Base-by-base conservation (phyloP, 768 basidiomycete species). In the Daedaleopsis nitida region DNA sequence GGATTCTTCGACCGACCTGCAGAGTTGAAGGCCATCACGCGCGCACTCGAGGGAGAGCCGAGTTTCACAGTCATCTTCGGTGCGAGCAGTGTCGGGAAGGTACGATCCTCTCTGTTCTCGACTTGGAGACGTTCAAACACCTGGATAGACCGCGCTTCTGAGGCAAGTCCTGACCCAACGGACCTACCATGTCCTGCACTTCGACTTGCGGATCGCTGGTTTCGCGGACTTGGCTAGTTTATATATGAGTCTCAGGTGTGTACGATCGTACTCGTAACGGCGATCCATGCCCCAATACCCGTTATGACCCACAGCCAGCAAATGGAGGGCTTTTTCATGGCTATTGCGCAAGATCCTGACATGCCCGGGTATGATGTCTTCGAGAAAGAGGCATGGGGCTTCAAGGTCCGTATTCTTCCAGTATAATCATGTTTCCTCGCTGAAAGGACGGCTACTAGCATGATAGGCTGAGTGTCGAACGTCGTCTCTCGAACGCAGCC, bases 51-150 rank as follows among this genome's bases (percentile, higher is more conserved):
- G 57, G 84, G 80, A 10, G 87, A 91, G 37, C 90, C 92, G 5
- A 84, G 89, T 1, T 93, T 93, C 68, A 92, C 89, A 0, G 80
- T 93, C 9, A 75, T 93, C 9, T 92, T 91, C 59, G 92, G 92
- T 4, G 89, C 90, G 34, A 89, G 88, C 62, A 87, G 87, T 10
- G 89, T 88, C 1, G 92, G 92, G 61, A 94, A 94, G 85, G 90
- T 85, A 58, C 11, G 87, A 81, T 55, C 14, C 38, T 9, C 27
- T 17, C 39, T 42, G 13, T 42, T 14, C 7, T 42, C 16, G 8
- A 5, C 14, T 0, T 37, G 23, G 17, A 14, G 13, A 35, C 19
- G 19, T 24, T 16, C 19, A 50, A 19, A 55, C 43, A 32, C 21
- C 32, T 19, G 17, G 37, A 24, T 66, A 92, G 87, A 94, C 92